These are phyloP conservation scores for Pyrenophora tritici-repentis DNA, from an alignment of 2,329 filamentous ascomycete genomes.

Conservation along the genomic window DNA sequence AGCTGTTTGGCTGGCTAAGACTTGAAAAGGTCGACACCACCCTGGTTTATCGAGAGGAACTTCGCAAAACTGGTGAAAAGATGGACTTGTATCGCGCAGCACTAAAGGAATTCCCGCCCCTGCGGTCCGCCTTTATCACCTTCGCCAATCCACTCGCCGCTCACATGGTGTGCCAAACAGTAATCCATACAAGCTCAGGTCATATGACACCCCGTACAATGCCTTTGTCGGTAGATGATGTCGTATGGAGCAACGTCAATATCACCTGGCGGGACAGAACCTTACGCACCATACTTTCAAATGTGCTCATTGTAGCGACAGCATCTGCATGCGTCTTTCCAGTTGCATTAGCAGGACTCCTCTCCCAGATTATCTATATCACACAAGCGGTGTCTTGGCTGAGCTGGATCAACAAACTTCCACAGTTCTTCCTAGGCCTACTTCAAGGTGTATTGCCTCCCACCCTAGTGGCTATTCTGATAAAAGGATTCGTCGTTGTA, in stretches of 20 bases:
- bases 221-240: slow-evolving; percentile 4
- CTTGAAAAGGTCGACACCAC: slow-evolving; percentile 5
- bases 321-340: slow-evolving; percentile 6
- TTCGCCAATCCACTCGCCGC: slow-evolving; percentile 9
- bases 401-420: slow-evolving; percentile 12
- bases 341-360: slow-evolving; percentile 11
- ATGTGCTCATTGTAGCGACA: slow-evolving; percentile 4
- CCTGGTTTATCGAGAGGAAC: slow-evolving; percentile 5
- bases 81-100: slow-evolving; percentile 4
- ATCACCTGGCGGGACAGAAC: slow-evolving; percentile 13
- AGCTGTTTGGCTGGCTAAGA: background rate
- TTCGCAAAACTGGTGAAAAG: slow-evolving; percentile 5
- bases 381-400: slow-evolving; percentile 7
- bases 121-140: slow-evolving; percentile 14
- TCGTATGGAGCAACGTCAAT: slow-evolving; percentile 16
- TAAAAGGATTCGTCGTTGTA: slow-evolving; percentile 4
- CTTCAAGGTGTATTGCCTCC: slow-evolving; percentile 14
- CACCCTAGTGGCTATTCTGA: slow-evolving; percentile 1
- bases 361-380: slow-evolving; percentile 19
- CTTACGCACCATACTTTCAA: slow-evolving; percentile 9
- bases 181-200: slow-evolving; percentile 11
- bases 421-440: slow-evolving; percentile 4
- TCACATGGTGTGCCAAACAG: slow-evolving; percentile 11
- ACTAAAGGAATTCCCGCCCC: background rate
- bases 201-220: slow-evolving; percentile 13